Evolutionary conservation across 208 protist genomes (phyloP), one percentile per base, ranked within the genome.

Genomic region (Crithidia thermophila): DNA sequence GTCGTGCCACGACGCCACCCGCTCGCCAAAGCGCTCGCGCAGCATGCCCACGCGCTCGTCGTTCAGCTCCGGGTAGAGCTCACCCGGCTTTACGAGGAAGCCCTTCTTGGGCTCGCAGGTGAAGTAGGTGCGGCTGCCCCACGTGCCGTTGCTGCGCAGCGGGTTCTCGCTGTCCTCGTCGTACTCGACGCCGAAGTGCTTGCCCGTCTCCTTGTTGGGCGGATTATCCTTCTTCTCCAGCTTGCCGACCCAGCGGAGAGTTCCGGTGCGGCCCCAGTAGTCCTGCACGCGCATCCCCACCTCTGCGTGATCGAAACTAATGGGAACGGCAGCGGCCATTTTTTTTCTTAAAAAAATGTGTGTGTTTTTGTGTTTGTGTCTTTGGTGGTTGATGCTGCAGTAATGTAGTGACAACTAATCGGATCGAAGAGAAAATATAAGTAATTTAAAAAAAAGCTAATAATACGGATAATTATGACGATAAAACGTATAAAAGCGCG

Each of bases 251-350:
- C 82, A 91, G 7, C 73, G 77, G 2, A 93, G 47, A 23, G 81
- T 87, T n/a, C 75, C 87, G 51, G 67, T 82, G 60, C 74, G 61
- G 28, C 85, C 90, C 75, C 77, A 82, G 75, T 86, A 88, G 47
- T 91, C 82, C 67, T 93, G 85, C 36, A 95, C 81, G 5, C 87
- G 89, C 84, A 90, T 82, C 25, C 82, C 86, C 14, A 88, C 62
- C 53, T 79, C 80, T 16, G 72, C 77, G 14, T 82, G 51, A 8
- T 82, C 66, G 37, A 72, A 66, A 23, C 49, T 42, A 40, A 75
- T 8, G 11, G 50, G 34, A 25, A 67, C 51, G 4, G 49, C 56
- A 45, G 53, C 33, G 36, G 53, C 45, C 60, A 72, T 62, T 31
- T 40, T 40, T 42, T 36, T 56, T 40, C n/a, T n/a, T n/a, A n/a